Conservation (phyloP, 2,329 filamentous ascomycete genomes). For the Nemania diffusa region DNA sequence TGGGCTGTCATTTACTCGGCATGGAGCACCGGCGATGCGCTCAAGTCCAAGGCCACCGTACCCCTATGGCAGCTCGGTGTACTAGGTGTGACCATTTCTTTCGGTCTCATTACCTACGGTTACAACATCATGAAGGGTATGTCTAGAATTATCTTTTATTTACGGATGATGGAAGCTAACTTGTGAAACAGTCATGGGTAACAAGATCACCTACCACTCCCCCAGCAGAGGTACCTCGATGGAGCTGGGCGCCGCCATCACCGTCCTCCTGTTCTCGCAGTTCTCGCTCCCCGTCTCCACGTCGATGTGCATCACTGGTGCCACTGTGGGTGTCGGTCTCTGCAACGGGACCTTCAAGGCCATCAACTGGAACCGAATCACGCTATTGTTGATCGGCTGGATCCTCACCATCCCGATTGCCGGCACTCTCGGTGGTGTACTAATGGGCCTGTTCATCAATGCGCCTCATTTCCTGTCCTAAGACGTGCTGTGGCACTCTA, state of each 20-base stretch:
- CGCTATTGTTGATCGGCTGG: constrained; percentile 74
- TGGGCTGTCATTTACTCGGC: constrained; percentile 77
- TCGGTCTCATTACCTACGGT: constrained; percentile 78
- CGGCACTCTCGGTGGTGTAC: constrained; percentile 63
- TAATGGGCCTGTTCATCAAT: constrained; percentile 65
- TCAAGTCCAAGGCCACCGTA: constrained; percentile 71
- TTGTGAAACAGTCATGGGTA: constrained; percentile 69
- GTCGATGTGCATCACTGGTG: constrained; percentile 82
- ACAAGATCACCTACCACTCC: constrained; percentile 57
- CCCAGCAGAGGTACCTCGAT: constrained; percentile 67
- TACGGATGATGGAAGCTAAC: constrained; percentile 36
- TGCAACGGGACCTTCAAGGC: constrained; percentile 78
- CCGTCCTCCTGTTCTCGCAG: constrained; percentile 79
- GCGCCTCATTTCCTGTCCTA: constrained; percentile 63
- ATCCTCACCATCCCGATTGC: constrained; percentile 72
- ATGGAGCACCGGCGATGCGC: constrained; percentile 71
- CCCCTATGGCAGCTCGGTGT: constrained; percentile 82
- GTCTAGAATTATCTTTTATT: constrained; percentile 34
- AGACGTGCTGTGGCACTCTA: neutral
- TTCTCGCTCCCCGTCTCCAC: constrained; percentile 80
- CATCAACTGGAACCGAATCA: constrained; percentile 80
- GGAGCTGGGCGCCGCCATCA: constrained; percentile 83
- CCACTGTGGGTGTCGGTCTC: constrained; percentile 80
- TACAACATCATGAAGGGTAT: constrained; percentile 86
- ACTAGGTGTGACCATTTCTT: constrained; percentile 68